Conservation (phyloP, 768 basidiomycete species). For the Pulveroboletus sp. region DNA sequence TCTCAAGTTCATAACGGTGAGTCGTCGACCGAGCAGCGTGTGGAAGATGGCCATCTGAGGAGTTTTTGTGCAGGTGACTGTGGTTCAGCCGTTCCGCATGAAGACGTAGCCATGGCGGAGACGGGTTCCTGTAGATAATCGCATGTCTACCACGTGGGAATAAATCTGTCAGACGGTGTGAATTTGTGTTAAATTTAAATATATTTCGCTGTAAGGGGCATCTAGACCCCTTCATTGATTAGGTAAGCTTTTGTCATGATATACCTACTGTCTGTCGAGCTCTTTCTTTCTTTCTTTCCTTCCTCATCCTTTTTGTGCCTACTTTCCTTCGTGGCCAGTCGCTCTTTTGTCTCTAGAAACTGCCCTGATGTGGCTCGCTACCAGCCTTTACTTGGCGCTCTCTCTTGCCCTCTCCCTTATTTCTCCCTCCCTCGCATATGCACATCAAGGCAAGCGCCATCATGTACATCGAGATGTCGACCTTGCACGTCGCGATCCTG, state of each 20-base stretch:
- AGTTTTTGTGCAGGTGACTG: conserved; percentile 39
- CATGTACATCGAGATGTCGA: conserved; percentile 20
- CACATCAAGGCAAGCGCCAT: conserved; percentile 20
- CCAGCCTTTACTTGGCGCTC: conserved; percentile 18
- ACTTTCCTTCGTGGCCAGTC: conserved; percentile 9
- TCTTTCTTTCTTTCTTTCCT: background rate
- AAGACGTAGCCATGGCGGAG: background rate
- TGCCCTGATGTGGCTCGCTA: conserved; percentile 21
- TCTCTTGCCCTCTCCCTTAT: conserved; percentile 15
- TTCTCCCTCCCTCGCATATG: conserved; percentile 16
- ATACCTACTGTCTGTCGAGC: background rate
- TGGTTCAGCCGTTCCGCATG: conserved; percentile 48
- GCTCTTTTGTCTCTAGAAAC: conserved; percentile 14
- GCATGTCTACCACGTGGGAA: background rate
- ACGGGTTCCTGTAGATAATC: background rate
- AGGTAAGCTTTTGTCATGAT: conserved; percentile 5
- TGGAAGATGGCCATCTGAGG: conserved; percentile 1
- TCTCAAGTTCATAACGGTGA: conserved; percentile 77
- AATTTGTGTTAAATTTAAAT: too few species aligned
- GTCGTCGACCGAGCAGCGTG: conserved; percentile 17
- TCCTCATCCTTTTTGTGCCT: conserved; percentile 2
- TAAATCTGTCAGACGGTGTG: too few species aligned
- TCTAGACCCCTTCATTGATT: background rate
- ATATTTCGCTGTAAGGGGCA: too few species aligned
- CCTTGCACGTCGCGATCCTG: conserved; percentile 24